Evolutionary conservation across 768 basidiomycete species (phyloP).

Genomic region (Auriscalpium vulgare): DNA sequence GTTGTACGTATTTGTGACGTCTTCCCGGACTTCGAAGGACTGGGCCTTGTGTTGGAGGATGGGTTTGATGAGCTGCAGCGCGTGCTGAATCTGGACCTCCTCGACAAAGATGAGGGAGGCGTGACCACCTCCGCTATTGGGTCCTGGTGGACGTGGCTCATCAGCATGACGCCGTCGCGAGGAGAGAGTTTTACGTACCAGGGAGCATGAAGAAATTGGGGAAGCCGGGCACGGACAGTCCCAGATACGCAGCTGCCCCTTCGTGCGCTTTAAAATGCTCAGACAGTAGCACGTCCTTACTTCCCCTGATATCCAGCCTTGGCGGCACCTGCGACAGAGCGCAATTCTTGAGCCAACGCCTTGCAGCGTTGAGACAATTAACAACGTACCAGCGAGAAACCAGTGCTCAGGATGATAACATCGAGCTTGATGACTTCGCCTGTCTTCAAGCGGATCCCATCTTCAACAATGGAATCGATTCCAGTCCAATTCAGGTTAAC

Average conservation of each 20-base stretch:
- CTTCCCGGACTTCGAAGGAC: constrained; percentile 41
- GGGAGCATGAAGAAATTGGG: constrained; percentile 14
- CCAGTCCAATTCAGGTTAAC: constrained; percentile 41
- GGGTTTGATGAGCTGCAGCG: constrained; percentile 43
- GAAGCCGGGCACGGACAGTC: constrained; percentile 19
- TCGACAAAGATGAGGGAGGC: constrained; percentile 48
- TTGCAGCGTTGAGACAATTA: neutral
- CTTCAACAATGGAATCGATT: constrained; percentile 40
- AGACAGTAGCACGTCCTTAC: constrained; percentile 30
- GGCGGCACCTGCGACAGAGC: constrained; percentile 3
- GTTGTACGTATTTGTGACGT: constrained; percentile 44
- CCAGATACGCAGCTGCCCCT: constrained; percentile 46
- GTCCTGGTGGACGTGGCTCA: constrained; percentile 15
- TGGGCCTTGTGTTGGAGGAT: constrained; percentile 39
- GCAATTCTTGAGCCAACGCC: neutral
- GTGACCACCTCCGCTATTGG: constrained; percentile 52
- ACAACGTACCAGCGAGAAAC: constrained; percentile 38
- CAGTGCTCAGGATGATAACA: constrained; percentile 49
- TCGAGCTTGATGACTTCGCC: constrained; percentile 46
- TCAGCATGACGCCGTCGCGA: neutral
- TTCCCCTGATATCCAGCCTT: constrained; percentile 28
- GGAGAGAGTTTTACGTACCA: constrained; percentile 2
- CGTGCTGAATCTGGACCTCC: constrained; percentile 48
- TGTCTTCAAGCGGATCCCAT: constrained; percentile 41
- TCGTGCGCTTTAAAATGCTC: constrained; percentile 43